A percentile compares a stretch with the other conserved stretches of the same genome.
These are phyloP conservation scores for Coniochaeta sp. DNA, from an alignment of 2,329 filamentous ascomycete genomes.

Conservation along the genomic window DNA sequence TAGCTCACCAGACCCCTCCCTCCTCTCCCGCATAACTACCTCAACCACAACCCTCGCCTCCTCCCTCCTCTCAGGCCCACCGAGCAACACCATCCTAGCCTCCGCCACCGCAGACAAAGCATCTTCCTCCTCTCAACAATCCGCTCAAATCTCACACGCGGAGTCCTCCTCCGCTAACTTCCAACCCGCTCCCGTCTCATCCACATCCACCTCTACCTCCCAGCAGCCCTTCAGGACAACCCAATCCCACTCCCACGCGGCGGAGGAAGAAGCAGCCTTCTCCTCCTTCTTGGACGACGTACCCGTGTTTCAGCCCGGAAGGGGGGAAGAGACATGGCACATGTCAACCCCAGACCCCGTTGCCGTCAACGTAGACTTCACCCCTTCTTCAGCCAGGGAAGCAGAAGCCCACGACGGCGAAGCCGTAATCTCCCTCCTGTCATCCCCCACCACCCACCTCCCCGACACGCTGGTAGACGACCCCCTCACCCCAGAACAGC, in stretches of 20 bases:
- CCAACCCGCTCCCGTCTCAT: too few relatives aligned
- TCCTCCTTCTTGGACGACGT: constrained; percentile 26
- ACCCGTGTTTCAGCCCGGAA: constrained; percentile 11
- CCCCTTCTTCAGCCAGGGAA: too few relatives aligned
- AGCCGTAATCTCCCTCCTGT: constrained; percentile 32
- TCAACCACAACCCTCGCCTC: constrained; percentile 14
- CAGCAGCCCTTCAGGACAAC: constrained; percentile 20
- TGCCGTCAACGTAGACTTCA: too few relatives aligned
- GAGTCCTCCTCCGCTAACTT: too few relatives aligned
- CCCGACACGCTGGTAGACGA: constrained; percentile 18
- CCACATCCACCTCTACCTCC: too few relatives aligned
- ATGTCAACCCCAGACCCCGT: not conserved
- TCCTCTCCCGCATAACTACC: constrained; percentile 11
- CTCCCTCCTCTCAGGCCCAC: constrained; percentile 16
- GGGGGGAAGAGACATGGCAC: constrained; percentile 10
- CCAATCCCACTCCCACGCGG: constrained; percentile 19
- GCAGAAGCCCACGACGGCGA: constrained; percentile 29
- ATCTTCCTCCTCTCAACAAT: too few relatives aligned
- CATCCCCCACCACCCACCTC: constrained; percentile 16
- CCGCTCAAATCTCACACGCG: too few relatives aligned
- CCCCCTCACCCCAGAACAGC: constrained; percentile 19
- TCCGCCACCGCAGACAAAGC: constrained; percentile 7
- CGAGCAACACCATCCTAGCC: constrained; percentile 4
- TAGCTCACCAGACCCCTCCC: too few relatives aligned
- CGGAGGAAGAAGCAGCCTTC: constrained; percentile 26